phyloP scores from a whole-genome alignment of 2,329 filamentous ascomycete species.

The Hypoxylon sp. region DNA sequence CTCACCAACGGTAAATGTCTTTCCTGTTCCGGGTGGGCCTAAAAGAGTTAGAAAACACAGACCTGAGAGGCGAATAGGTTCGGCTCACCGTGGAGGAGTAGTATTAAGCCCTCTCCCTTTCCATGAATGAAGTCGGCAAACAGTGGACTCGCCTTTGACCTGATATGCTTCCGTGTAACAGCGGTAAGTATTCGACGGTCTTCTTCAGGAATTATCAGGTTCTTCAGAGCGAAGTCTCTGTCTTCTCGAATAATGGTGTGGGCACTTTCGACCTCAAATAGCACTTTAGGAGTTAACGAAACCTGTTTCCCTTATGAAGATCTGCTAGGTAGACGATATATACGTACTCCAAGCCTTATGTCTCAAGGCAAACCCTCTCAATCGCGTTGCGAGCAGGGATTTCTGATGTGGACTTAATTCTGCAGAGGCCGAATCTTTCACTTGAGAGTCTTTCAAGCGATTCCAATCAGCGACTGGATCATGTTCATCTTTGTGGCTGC shows the following conservation, averaged over 20 bases:
- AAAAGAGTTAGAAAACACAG: neutral
- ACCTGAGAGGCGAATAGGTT: neutral
- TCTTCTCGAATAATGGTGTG: neutral
- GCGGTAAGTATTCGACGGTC: constrained; percentile 6
- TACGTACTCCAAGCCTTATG: constrained; percentile 7
- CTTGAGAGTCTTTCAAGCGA: neutral
- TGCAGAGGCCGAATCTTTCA: neutral
- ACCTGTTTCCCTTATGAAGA: neutral
- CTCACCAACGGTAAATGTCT: constrained; percentile 37
- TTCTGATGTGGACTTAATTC: constrained; percentile 3
- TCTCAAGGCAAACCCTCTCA: constrained; percentile 2
- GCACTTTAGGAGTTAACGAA: neutral
- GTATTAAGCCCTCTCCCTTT: constrained; percentile 40
- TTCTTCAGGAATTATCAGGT: constrained; percentile 13
- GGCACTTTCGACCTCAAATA: constrained; percentile 1
- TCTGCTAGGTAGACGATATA: neutral
- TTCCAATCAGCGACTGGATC: constrained; percentile 2
- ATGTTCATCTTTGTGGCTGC: neutral
- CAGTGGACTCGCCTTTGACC: constrained; percentile 2
- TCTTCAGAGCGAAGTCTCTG: constrained; percentile 1
- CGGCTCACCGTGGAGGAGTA: constrained; percentile 31
- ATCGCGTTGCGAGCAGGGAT: neutral
- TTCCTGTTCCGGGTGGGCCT: constrained; percentile 35
- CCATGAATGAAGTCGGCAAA: constrained; percentile 22
- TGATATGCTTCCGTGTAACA: constrained; percentile 1